phyloP scores from a whole-genome alignment of 306 rosid genomes.

The Bauhinia variegata region DNA sequence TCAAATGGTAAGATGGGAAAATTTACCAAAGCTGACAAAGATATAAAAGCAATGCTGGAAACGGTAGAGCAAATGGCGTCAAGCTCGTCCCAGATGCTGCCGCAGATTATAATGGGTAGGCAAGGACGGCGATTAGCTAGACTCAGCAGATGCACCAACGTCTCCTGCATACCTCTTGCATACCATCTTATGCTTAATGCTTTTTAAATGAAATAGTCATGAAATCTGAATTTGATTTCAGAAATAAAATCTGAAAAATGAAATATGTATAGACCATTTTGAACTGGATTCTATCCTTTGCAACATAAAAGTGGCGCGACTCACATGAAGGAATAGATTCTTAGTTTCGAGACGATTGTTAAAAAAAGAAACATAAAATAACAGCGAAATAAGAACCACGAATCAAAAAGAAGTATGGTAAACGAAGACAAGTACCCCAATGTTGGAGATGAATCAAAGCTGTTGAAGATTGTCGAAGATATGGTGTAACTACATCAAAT shows the following conservation, averaged over 20 bases:
- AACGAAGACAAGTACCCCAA: conserved; percentile 19
- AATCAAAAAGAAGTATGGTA: neutral
- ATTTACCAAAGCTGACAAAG: conserved; percentile 64
- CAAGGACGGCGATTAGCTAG: conserved; percentile 66
- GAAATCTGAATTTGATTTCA: neutral
- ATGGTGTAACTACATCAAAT: too few species aligned
- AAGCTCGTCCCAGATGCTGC: conserved; percentile 87
- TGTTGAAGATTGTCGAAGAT: too few species aligned
- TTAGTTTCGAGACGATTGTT: neutral
- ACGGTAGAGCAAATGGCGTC: conserved; percentile 76
- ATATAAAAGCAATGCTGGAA: conserved; percentile 63
- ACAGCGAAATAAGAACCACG: neutral
- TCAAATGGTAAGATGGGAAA: too few species aligned
- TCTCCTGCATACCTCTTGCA: too few species aligned
- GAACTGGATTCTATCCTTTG: conserved; percentile 78
- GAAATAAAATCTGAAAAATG: neutral
- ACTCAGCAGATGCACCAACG: too few species aligned
- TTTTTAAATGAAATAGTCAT: neutral
- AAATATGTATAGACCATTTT: conserved; percentile 56
- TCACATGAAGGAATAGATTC: conserved; percentile 38
- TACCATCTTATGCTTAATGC: neutral
- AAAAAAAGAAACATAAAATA: too few species aligned
- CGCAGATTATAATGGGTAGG: conserved; percentile 72
- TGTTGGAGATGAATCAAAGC: too few species aligned
- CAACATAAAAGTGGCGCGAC: conserved; percentile 84